Evolutionary conservation across 257 asterid species (phyloP), one percentile per base, ranked within the genome.

Genomic region (Solanum pinnatisectum): DNA sequence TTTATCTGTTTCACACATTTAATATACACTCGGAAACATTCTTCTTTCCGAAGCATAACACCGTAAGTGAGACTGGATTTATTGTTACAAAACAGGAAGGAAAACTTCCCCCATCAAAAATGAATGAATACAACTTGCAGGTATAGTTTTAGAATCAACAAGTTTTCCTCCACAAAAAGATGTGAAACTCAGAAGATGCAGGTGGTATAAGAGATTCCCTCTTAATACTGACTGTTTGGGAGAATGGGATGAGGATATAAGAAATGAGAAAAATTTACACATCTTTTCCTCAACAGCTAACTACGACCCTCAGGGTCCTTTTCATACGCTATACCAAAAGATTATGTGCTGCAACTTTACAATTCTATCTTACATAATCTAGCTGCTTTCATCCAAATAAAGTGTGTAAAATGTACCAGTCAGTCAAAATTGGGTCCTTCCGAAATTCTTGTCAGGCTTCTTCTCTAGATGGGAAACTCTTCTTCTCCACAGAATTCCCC

Each of bases 401-500:
- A 49, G 71, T 10, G 85, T 30, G 71, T 32, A 56, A 14, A 32
- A 49, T 49, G 44, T 32, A 33, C 32, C 59, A 65, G 87, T 72
- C 42, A 22, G 79, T 60, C 87, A 85, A 85, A 85, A 85, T 68
- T 42, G 82, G 68, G 87, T 65, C 67, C 87, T 85, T 40, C 12
- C 23, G 30, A 85, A 72, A 65, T 30, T 40, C 65, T 33, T 65
- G 79, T 68, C 32, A 85, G 68, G 81, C 32, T 85, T 15, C 60
- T 42, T 68, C 70, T 82, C 70, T 12, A 82, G 86, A 49, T 32
- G 30, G 39, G 25, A 33, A 82, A 49, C 81, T 74, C 85, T 71
- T 52, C 74, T 46, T 88, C 87, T 87, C 78, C 36, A 87, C 91
- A 87, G 88, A 91, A 87, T 87, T 84, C 49, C 85, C 87, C 79